Percentiles rank a stretch among this genome's conserved stretches.
Conservation (phyloP, 768 basidiomycete species). For the Pleurotus giganteus region DNA sequence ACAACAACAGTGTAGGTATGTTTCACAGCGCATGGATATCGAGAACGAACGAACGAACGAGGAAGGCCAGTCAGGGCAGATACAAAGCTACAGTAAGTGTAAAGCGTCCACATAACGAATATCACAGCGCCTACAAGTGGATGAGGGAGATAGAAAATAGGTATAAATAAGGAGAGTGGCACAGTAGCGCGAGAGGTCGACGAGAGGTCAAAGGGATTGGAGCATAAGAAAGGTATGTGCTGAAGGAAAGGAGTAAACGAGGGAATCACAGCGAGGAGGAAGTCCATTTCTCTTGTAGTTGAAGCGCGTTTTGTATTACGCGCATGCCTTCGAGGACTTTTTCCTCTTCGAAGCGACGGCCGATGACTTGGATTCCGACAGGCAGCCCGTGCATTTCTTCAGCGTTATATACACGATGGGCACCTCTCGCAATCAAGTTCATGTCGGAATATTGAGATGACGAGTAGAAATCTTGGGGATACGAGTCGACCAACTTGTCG, state of each 20-base stretch:
- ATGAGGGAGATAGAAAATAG: too few species aligned
- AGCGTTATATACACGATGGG: constrained; percentile 53
- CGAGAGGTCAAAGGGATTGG: background rate
- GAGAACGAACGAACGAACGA: too few species aligned
- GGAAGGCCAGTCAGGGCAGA: too few species aligned
- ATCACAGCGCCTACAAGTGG: too few species aligned
- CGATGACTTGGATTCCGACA: constrained; percentile 64
- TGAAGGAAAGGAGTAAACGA: background rate
- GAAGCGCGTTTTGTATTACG: constrained; percentile 40
- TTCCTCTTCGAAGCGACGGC: constrained; percentile 67
- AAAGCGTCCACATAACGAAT: too few species aligned
- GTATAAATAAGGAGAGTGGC: too few species aligned
- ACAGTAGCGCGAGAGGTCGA: too few species aligned
- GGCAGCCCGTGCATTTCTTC: constrained; percentile 67
- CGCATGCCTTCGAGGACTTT: constrained; percentile 70
- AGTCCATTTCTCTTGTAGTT: constrained; percentile 7
- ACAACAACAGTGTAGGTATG: background rate
- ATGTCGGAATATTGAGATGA: constrained; percentile 29
- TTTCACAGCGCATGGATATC: background rate
- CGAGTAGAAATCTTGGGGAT: constrained; percentile 31
- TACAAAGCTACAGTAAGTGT: too few species aligned
- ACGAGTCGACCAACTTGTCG: constrained; percentile 31
- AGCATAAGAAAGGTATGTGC: background rate
- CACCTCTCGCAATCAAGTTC: constrained; percentile 33
- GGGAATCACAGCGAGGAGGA: background rate